Evolutionary conservation across 345 rosid species (phyloP).

Genomic region (Acer negundo): DNA sequence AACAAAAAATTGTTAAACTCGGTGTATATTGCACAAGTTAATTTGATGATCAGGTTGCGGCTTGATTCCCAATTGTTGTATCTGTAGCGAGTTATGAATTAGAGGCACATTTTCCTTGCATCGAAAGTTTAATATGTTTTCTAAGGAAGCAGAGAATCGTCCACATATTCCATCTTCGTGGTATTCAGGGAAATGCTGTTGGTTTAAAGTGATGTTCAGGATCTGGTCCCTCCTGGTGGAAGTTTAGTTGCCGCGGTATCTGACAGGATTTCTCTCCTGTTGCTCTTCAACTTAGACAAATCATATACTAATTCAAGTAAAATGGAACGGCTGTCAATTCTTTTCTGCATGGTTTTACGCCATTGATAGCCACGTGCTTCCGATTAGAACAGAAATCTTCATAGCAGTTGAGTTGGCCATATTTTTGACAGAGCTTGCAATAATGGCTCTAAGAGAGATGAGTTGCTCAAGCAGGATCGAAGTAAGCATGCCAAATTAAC

Average conservation of each 20-base stretch:
- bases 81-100: no score
- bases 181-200: conserved; percentile 16
- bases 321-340: conserved; percentile 24
- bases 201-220: conserved; percentile 31
- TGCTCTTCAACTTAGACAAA: conserved; percentile 18
- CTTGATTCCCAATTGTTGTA: no score
- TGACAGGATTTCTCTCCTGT: conserved; percentile 2
- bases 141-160: not conserved
- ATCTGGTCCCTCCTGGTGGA: conserved; percentile 42
- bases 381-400: conserved; percentile 5
- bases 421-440: conserved; percentile 4
- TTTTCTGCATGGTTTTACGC: conserved; percentile 17
- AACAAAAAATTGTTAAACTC: no score
- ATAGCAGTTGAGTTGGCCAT: conserved; percentile 17
- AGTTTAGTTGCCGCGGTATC: conserved; percentile 10
- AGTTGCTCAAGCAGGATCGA: not conserved
- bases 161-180: not conserved
- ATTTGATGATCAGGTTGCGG: no score
- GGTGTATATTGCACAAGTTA: no score
- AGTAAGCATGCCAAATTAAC: not conserved
- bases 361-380: conserved; percentile 23
- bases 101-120: no score
- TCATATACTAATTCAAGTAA: conserved; percentile 23
- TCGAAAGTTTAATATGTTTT: not conserved
- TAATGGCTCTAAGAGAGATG: not conserved